Evolutionary conservation across 2,329 filamentous ascomycete species (phyloP), one percentile per base, ranked within the genome.

Genomic region (Ceratocystis albifundus): DNA sequence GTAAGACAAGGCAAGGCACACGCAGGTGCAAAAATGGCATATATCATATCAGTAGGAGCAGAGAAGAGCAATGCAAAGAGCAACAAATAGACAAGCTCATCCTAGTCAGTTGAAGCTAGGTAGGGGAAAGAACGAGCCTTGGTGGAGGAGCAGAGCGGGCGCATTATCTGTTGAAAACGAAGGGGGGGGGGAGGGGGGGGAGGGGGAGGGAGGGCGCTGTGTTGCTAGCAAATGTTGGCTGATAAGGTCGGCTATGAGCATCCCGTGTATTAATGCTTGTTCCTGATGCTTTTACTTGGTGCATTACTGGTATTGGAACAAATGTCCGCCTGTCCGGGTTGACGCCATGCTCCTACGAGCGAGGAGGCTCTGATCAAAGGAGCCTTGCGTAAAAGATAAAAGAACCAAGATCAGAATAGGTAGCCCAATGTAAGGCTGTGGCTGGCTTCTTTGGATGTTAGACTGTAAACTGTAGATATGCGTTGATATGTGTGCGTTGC

Each of bases 111-210:
- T 41, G 36, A 41, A 25, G 22, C 48, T 53, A 25, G 20, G 2
- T 25, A 20, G 48, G 48, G 5, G 28, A n/a, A 59, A 36, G 20
- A 5, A 20, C 15, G 20, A 5, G 12, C 15, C 53, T 30, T 57
- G 55, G 55, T 59, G 28, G 28, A 32, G 55, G 32, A 59, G 1
- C 53, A 22, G 53, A 59, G 55, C 28, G 53, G 53, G 53, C 53
- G 53, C 53, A 59, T 36, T 59, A n/a, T 36, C 55, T 59, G 12
- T 20, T 20, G 25, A 32, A 30, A 32, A 17, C 17, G 55, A n/a
- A n/a, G n/a, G n/a, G n/a, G n/a, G n/a, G n/a, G n/a, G n/a, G n/a
- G n/a, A n/a, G n/a, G n/a, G n/a, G n/a, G n/a, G n/a, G n/a, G n/a
- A n/a, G n/a, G n/a, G n/a, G n/a, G n/a, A n/a, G n/a, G n/a, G n/a